Evolutionary conservation across 2,329 filamentous ascomycete species (phyloP).

Genomic region (Trichoderma sp.): DNA sequence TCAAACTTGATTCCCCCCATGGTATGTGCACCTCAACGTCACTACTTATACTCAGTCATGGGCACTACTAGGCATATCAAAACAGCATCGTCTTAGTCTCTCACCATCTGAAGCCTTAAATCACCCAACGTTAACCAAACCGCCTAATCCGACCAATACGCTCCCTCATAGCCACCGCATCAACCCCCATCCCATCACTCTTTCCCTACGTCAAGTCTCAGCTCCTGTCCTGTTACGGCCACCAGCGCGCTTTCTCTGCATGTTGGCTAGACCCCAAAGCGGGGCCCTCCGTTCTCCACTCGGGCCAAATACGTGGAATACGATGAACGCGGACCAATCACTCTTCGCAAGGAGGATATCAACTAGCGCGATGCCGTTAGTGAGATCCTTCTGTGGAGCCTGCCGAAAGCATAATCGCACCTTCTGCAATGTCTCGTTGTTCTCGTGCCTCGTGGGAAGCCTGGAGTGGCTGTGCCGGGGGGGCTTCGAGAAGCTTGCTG

Average conservation of each 20-base stretch:
- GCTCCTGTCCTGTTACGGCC: background rate
- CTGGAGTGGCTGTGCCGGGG: background rate
- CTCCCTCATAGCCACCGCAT: background rate
- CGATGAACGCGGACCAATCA: constrained; percentile 33
- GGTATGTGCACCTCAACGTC: background rate
- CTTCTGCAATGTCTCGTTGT: background rate
- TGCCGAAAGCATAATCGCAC: constrained; percentile 3
- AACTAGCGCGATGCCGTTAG: background rate
- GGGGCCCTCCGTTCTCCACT: background rate
- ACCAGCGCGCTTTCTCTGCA: background rate
- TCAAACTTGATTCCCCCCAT: background rate
- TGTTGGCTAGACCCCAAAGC: background rate
- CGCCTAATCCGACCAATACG: constrained; percentile 9
- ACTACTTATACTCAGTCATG: background rate
- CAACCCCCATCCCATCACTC: background rate
- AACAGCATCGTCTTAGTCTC: background rate
- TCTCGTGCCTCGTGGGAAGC: background rate
- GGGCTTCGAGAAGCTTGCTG: constrained; percentile 2
- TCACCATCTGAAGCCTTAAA: background rate
- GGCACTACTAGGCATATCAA: background rate
- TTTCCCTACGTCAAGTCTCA: background rate
- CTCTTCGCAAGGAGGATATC: background rate
- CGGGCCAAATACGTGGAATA: constrained; percentile 25
- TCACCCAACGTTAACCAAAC: background rate
- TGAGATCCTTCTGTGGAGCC: background rate